Evolutionary conservation across 305 asterid species (phyloP).

Genomic region (Solanum hybrid): DNA sequence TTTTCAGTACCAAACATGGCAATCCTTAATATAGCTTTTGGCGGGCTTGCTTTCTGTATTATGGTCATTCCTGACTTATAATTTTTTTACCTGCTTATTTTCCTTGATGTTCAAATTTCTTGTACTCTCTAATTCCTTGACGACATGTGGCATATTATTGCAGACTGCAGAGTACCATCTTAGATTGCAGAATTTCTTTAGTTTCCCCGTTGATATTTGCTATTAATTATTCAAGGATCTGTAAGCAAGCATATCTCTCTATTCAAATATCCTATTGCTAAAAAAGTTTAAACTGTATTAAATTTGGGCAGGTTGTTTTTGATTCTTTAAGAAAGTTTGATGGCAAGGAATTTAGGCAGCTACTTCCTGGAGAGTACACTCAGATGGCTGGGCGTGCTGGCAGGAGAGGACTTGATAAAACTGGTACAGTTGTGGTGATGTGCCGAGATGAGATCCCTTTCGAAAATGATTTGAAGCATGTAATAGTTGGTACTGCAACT

Average conservation of each 20-base stretch:
- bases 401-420: conserved; percentile 97
- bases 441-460: conserved; percentile 94
- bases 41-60: background rate
- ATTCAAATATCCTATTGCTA: background rate
- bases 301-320: conserved; percentile 77
- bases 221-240: background rate
- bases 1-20: background rate
- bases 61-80: background rate
- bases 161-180: background rate
- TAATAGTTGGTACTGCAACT: conserved; percentile 88
- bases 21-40: background rate
- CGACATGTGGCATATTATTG: background rate
- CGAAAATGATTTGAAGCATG: conserved; percentile 63
- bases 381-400: conserved; percentile 99
- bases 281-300: background rate
- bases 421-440: conserved; percentile 82
- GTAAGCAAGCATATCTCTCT: background rate
- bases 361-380: conserved; percentile 97
- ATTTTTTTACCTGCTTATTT: background rate
- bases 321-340: conserved; percentile 86
- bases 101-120: background rate
- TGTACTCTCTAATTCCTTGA: background rate
- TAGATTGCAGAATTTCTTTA: background rate
- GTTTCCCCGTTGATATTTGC: background rate
- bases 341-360: conserved; percentile 82